Base-by-base conservation (phyloP, 1,139 yeast genomes). In the Komagataea norvegica region DNA sequence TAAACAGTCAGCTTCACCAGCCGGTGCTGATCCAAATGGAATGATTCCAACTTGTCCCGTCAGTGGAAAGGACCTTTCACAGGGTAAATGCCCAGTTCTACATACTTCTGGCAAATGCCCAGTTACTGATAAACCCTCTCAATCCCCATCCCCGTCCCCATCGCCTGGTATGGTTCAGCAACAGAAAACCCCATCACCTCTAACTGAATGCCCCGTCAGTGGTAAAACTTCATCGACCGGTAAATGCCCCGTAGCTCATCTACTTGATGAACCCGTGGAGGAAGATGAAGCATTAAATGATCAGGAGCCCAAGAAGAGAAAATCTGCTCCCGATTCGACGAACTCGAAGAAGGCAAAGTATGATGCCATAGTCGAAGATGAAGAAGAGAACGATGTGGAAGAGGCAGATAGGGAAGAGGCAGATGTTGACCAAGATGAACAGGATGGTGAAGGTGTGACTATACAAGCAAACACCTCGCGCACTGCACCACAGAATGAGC, bases 221-320 rank as follows among this genome's bases (percentile, higher is more conserved):
- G 55, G 55, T 1, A 44, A 41, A 17, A 23, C 36, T 4, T 13
- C 32, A 8, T 16, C 14, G 4, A 31, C 37, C 10, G 40, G 53
- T 11, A 44, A 31, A 33, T 57, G 61, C 23, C 60, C 56, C 0
- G 53, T 50, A 13, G 48, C 51, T 9, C 54, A 49, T 25, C 40
- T 40, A 17, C 16, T 44, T 16, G 38, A 35, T 5, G 25, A 31
- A 10, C 18, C 11, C 8, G 20, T 14, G 8, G 13, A 5, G 15
- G 22, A n/a, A 6, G n/a, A 20, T 16, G 11, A 20, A n/a, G 26
- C 15, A 18, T 9, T 19, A 6, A 25, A n/a, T 8, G 7, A 15
- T 16, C 17, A 18, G 9, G 20, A 29, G n/a, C 3, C 32, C 7
- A 29, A 25, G 17, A 34, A 34, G 19, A 34, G 37, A 29, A 16